These are phyloP conservation scores for Leccinum laetum DNA, from an alignment of 1,284 basidiomycete genomes.

Conservation along the genomic window DNA sequence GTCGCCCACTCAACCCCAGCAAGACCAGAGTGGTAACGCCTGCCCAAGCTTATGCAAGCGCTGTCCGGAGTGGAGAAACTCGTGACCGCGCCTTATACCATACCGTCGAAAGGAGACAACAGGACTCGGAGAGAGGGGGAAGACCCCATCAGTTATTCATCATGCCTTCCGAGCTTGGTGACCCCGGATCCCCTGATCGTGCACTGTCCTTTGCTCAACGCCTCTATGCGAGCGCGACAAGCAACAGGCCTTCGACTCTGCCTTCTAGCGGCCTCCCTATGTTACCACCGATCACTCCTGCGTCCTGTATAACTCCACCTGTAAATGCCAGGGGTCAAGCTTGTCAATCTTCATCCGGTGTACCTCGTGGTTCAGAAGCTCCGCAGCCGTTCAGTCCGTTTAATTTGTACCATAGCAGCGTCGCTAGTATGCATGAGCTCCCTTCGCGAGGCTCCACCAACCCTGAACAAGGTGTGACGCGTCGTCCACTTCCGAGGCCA, in stretches of 20 bases:
- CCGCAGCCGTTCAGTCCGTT: conserved; percentile 10
- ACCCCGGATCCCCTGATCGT: conserved; percentile 3
- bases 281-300: conserved; percentile 6
- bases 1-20: background rate
- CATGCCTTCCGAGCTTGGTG: background rate
- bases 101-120: conserved; percentile 28
- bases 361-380: conserved; percentile 1
- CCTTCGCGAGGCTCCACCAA: background rate
- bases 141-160: background rate
- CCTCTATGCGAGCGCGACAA: conserved; percentile 29
- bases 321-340: background rate
- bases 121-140: background rate
- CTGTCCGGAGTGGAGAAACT: conserved; percentile 11
- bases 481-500: background rate
- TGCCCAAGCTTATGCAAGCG: conserved; percentile 22
- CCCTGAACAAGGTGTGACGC: background rate
- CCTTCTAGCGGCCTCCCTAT: conserved; percentile 4
- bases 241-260: conserved; percentile 4
- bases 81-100: conserved; percentile 12
- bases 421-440: conserved; percentile 6
- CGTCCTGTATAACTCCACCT: background rate
- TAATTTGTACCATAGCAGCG: conserved; percentile 22
- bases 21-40: conserved; percentile 14
- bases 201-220: conserved; percentile 29
- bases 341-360: background rate